Base-by-base conservation (phyloP, 1,284 basidiomycete genomes). In the Cryptococcus sp. region DNA sequence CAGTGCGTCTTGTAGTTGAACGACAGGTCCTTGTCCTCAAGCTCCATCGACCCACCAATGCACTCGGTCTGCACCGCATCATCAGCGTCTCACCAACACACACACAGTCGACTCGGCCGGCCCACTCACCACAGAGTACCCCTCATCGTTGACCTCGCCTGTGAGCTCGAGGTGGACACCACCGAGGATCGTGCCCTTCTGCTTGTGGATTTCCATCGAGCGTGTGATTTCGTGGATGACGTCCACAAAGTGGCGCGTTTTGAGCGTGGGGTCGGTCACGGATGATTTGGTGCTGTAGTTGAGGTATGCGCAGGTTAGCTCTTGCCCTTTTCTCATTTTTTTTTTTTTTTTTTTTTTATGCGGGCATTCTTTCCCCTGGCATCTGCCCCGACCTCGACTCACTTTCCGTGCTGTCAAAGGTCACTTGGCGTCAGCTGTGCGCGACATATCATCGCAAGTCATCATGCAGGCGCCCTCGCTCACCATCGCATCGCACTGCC, bases 81-180 rank as follows among this genome's bases (percentile, higher is more conserved):
- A 52, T 21, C 33, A 39, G 11, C 42, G 43, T 24, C 11, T 47
- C 20, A 18, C 9, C 20, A 45, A 16, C 52, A 2, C 11, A 33
- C 28, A 33, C 28, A 33, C 4, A 33, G 2, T 5, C 15, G 11
- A 53, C n/a, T n/a, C n/a, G n/a, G n/a, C n/a, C n/a, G 39, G 23
- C 15, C 11, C 15, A 72, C 75, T 48, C 43, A 77, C 75, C 12
- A 98, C 95, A 62, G 89, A 91, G 77, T 88, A 93, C 1, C 94
- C 94, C 55, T 94, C 87, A 9, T 91, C 88, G 62, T 91, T 91
- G 52, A 96, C 80, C 74, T 98, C 95, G 16, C 94, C 95, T 0
- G 95, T 98, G 71, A 98, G 87, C 78, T 98, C 95, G 43, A 98
- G 84, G 72, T 91, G 93, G 20, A 97, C 88, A n/a, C 95, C 95